Evolutionary conservation across 345 rosid species (phyloP), one percentile per base, ranked within the genome.

Genomic region (Firmiana major): DNA sequence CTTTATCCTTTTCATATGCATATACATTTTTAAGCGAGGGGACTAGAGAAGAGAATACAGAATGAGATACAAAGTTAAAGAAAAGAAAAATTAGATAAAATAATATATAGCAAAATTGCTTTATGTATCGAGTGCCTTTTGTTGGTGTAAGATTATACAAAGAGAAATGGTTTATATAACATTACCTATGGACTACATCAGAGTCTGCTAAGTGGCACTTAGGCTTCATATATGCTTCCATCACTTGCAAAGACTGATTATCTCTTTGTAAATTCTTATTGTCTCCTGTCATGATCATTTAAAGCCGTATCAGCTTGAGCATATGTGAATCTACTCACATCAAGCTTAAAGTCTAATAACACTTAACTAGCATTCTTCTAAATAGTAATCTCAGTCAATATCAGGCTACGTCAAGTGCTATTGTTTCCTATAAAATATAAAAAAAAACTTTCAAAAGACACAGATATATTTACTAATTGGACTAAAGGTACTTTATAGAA

Each of bases 141-240:
- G n/a, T n/a, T n/a, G n/a, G n/a, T 46, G 28, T 49, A 49, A 4
- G 26, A 70, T 31, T 24, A 57, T 57, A 28, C 5, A 40, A 79
- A 76, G n/a, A 76, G 72, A 80, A 77, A 21, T 26, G 72, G 55
- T 45, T 40, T 51, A 81, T 77, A 24, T 36, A 53, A 57, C 59
- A 72, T 85, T 79, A 95, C 99, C 91, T 82, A 76, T 80, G 78
- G 75, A 90, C 92, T 53, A 69, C 83, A 75, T 83, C 88, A 40
- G 99, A 92, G 81, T 91, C 92, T 72, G 93, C 94, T 40, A 82
- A 76, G 86, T 92, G 91, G 81, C 97, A 90, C 83, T 90, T 92
- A 45, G 97, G 98, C 74, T 87, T 90, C 86, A 83, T 78, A 82
- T 93, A 96, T 31, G 99, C 99, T 78, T 89, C 85, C 53, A 93